Evolutionary conservation across 164 flowering plant species (phyloP), one percentile per base, ranked within the genome.

Genomic region (Chimonanthus salicifolius): DNA sequence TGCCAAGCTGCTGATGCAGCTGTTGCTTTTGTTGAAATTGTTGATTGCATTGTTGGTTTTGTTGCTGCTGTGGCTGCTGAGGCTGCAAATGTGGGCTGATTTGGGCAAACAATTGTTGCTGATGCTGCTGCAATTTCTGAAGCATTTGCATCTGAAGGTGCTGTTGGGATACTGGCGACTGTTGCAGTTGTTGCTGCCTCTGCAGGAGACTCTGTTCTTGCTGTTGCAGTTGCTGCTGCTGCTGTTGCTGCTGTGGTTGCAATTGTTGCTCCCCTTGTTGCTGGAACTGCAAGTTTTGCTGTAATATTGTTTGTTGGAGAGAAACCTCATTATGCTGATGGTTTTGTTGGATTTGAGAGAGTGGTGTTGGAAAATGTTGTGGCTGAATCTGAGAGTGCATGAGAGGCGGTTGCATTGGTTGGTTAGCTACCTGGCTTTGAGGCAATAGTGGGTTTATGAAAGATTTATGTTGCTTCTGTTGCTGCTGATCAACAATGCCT

Each of bases 51-150:
- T 84, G 95, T 15, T 79, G 66, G 5, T 80, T 71, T 49, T 76
- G 51, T 15, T 83, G 85, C 47, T 87, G 76, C 77, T 85, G 93
- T 75, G 88, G 94, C 81, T 89, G 93, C 76, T 89, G 94, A 75
- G 88, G 85, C 33, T 33, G 33, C 33, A 33, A 33, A 33, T 33
- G 33, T 33, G 33, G 33, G 33, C 33, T 33, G 2, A 33, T 33
- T 33, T 33, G 33, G 33, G 33, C 33, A 33, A 33, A 33, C 33
- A 33, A 33, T 33, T 87, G n/a, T n/a, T n/a, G 76, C 77, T 85
- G 93, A 74, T 88, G 94, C 81, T 89, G 93, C 76, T 89, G 92
- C 74, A 88, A 84, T 83, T 85, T 92, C 82, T 92, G 97, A 45
- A 92, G 71, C 74, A 92, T 80, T 66, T 92, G 94, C 70, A 87